Base-by-base conservation (phyloP, 192 early-diverging fungal genomes). In the Radiomyces spectabilis region DNA sequence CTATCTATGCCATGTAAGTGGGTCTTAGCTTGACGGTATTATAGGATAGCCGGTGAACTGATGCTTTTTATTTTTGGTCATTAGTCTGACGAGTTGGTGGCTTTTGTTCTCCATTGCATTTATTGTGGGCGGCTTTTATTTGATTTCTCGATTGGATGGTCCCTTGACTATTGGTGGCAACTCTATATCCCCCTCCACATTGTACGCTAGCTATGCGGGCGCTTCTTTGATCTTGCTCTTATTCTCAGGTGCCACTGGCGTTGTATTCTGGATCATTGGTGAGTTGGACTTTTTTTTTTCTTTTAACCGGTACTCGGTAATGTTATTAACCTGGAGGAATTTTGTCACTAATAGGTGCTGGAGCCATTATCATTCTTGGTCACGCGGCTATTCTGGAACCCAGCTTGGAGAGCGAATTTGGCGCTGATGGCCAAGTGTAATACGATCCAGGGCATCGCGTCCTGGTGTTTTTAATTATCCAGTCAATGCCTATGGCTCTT, bases 221-320 rank as follows among this genome's bases (percentile, higher is more conserved):
- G 52, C 68, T 31, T 72, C 76, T 4, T 59, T 81, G 41, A 30
- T 71, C 30, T 58, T 83, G 15, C 70, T 83, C 40, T 68, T 71
- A 43, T 61, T 83, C 50, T 78, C 75, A 25, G 69, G 68, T 10
- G 63, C 75, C 15, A 65, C 74, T 1, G 73, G 74, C 8, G 74
- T 72, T 19, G 63, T 83, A 33, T 81, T 83, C 40, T 83, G 81
- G 81, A 72, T 80, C 48, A 57, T 78, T 53, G 75, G 75, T 75
- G 74, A 53, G 69, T 53, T 31, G 22, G 9, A 21, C 21, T 8
- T 34, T 1, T 16, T 48, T 30, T 3, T 8, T 41, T 9, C 2
- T 33, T 21, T 30, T 8, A 9, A 9, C 24, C 21, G 0, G 4
- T 16, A 29, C 30, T 13, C 32, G 18, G 39, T 52, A 19, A 29